Evolutionary conservation across 140 eudicot species (phyloP).

Genomic region (Artemisia princeps): DNA sequence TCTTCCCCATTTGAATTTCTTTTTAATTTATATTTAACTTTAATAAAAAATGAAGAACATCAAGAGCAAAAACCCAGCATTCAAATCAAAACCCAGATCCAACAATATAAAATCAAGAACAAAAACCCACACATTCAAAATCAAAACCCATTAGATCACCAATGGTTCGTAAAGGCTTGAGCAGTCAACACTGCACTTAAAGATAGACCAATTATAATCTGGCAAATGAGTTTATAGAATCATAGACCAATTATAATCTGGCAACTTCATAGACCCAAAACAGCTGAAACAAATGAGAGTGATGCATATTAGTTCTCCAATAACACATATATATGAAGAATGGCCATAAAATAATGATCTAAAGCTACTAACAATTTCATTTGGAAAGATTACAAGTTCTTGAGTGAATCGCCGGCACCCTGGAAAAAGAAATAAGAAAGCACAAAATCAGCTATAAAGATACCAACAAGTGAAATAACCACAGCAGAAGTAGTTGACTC

Average conservation of each 20-base stretch:
- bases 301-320: background rate
- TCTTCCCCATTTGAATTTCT: no score
- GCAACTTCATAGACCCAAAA: background rate
- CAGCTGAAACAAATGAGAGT: background rate
- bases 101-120: no score
- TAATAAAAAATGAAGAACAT: no score
- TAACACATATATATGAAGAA: background rate
- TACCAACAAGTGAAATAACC: constrained; percentile 45
- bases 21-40: no score
- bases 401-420: constrained; percentile 86
- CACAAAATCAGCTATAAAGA: background rate
- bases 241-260: background rate
- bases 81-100: no score
- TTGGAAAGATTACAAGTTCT: constrained; percentile 38
- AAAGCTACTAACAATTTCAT: background rate
- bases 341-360: background rate
- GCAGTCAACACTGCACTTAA: no score
- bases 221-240: no score
- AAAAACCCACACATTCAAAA: no score
- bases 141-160: no score
- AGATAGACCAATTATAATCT: no score
- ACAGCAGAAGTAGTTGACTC: constrained; percentile 32
- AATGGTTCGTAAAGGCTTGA: no score
- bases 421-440: constrained; percentile 38
- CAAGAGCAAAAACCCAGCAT: no score